Evolutionary conservation across 1,284 basidiomycete species (phyloP).

Genomic region (Lentinula novae-zelandiae): DNA sequence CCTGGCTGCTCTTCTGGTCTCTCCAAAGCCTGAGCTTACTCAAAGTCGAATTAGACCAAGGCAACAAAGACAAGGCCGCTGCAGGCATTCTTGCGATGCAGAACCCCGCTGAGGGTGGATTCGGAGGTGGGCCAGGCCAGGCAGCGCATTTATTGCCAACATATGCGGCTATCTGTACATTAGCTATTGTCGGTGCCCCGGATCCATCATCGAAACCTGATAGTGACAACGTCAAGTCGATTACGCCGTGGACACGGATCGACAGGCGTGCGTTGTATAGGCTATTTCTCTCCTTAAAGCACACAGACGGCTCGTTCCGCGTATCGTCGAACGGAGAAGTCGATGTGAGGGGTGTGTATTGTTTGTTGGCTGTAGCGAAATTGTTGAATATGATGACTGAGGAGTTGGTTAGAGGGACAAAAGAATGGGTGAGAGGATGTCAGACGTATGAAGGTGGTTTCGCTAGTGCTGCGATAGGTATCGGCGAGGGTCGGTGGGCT

Average conservation of each 20-base stretch:
- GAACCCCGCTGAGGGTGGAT: constrained; percentile 84
- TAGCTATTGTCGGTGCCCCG: constrained; percentile 79
- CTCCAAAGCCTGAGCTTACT: constrained; percentile 77
- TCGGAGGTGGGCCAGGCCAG: constrained; percentile 88
- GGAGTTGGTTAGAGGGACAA: constrained; percentile 70
- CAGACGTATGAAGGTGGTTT: constrained; percentile 99
- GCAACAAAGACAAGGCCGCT: constrained; percentile 73
- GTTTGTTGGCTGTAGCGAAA: constrained; percentile 40
- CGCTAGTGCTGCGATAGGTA: constrained; percentile 62
- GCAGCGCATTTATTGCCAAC: constrained; percentile 86
- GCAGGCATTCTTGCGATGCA: constrained; percentile 77
- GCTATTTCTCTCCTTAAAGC: constrained; percentile 93
- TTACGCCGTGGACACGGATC: constrained; percentile 80
- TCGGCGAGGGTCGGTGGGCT: constrained; percentile 33
- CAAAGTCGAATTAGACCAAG: constrained; percentile 74
- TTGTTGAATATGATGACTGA: constrained; percentile 78
- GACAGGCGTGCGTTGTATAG: constrained; percentile 75
- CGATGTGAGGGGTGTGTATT: constrained; percentile 74
- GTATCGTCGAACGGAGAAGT: constrained; percentile 89
- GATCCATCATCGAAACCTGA: background rate
- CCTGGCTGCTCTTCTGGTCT: constrained; percentile 93
- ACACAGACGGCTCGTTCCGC: constrained; percentile 91
- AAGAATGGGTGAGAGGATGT: constrained; percentile 72
- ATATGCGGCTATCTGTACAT: constrained; percentile 83
- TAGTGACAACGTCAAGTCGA: too few relatives aligned